These are phyloP conservation scores for Ascoidea tarda DNA, from an alignment of 805 yeast species.

Conservation along the genomic window DNA sequence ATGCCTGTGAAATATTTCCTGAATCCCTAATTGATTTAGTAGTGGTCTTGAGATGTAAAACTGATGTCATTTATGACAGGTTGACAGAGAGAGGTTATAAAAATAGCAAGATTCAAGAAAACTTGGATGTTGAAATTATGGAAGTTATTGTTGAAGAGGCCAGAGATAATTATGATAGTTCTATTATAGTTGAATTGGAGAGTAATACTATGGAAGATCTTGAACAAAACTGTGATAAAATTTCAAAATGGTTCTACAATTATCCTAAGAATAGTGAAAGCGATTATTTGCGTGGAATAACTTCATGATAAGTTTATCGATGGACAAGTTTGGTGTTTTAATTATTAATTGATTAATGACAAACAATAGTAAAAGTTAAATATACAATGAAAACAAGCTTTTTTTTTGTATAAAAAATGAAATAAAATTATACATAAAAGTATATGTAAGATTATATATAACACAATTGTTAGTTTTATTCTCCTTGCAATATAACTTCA, in stretches of 20 bases:
- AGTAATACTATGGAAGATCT: slow-evolving; percentile 65
- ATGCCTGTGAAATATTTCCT: slow-evolving; percentile 90
- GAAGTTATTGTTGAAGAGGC: slow-evolving; percentile 84
- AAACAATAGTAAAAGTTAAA: not conserved
- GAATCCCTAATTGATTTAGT: slow-evolving; percentile 87
- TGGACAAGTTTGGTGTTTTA: no score
- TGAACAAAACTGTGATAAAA: slow-evolving; percentile 71
- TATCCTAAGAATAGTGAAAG: not conserved
- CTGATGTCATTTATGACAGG: slow-evolving; percentile 59
- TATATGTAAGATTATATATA: not conserved
- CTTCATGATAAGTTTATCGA: not conserved
- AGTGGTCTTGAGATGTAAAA: slow-evolving; percentile 73
- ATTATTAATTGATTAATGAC: no score
- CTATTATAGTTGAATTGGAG: slow-evolving; percentile 66
- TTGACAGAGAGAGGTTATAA: slow-evolving; percentile 64
- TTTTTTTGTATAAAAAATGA: not conserved
- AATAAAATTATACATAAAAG: not conserved
- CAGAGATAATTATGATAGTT: slow-evolving; percentile 61
- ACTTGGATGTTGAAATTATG: slow-evolving; percentile 95
- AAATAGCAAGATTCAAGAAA: slow-evolving; percentile 74
- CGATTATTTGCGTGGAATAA: not conserved
- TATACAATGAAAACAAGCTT: not conserved
- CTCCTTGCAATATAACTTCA: slow-evolving; percentile 17
- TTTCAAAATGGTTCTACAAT: slow-evolving; percentile 45
- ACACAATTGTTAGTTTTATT: slow-evolving; percentile 46